phyloP scores from a whole-genome alignment of 306 rosid genomes.

The Amphicarpaea edgeworthii region DNA sequence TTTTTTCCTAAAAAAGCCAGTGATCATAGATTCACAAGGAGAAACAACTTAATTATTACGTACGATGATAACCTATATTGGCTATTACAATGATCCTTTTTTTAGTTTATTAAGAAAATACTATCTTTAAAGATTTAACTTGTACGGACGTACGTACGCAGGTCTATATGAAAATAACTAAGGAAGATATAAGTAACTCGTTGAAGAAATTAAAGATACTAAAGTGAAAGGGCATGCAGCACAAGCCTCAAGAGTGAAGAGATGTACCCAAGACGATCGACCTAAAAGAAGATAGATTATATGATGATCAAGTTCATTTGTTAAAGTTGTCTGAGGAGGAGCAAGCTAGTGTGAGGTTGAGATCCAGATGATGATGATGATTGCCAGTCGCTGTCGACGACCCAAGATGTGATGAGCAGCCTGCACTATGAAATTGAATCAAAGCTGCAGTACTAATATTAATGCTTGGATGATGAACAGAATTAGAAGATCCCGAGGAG shows the following conservation, averaged over 20 bases:
- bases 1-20: not conserved
- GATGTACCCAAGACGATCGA: no score
- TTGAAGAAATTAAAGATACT: not conserved
- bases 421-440: constrained; percentile 3
- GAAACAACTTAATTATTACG: not conserved
- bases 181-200: not conserved
- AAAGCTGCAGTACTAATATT: no score
- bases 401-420: not conserved
- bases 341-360: constrained; percentile 11
- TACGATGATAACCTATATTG: not conserved
- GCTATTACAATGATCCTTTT: not conserved
- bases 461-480: no score
- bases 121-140: no score
- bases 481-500: no score
- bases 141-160: no score
- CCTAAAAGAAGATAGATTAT: not conserved
- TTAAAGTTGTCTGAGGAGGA: constrained; percentile 5
- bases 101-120: not conserved
- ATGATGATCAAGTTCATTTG: not conserved
- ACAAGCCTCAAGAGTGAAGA: not conserved
- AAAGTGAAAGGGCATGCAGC: not conserved
- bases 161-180: no score
- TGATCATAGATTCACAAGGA: not conserved
- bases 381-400: no score
- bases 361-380: no score